A percentile compares a stretch with the other conserved stretches of the same genome.
phyloP scores from a whole-genome alignment of 257 asterid genomes.

The Solanum sejunctum region DNA sequence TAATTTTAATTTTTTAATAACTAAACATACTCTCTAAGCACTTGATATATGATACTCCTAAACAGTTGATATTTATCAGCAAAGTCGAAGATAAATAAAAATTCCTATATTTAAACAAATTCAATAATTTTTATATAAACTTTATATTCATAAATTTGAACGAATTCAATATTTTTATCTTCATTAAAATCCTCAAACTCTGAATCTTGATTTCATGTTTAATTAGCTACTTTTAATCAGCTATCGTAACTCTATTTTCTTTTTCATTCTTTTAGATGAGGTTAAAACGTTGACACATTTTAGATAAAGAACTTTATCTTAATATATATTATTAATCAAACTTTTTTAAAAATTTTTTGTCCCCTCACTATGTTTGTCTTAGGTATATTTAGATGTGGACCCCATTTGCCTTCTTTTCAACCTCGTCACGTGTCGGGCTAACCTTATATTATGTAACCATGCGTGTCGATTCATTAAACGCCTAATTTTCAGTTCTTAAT shows the following conservation, averaged over 20 bases:
- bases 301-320: background rate
- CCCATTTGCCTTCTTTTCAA: conserved; percentile 1
- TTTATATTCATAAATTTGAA: no score
- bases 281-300: background rate
- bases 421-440: conserved; percentile 12
- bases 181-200: no score
- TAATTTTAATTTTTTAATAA: background rate
- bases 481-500: conserved; percentile 15
- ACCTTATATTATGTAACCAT: background rate
- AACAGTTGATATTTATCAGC: background rate
- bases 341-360: background rate
- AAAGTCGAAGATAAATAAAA: accelerated
- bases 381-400: conserved; percentile 9
- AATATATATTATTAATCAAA: background rate
- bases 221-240: background rate
- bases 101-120: no score
- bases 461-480: conserved; percentile 17
- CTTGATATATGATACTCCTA: no score
- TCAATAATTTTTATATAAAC: no score
- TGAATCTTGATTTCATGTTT: no score
- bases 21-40: no score
- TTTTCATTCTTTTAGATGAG: background rate
- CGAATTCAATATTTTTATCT: no score
- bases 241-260: background rate
- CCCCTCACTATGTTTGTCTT: background rate